phyloP scores from a whole-genome alignment of 1,284 basidiomycete genomes.

The Entoloma clypeatum region DNA sequence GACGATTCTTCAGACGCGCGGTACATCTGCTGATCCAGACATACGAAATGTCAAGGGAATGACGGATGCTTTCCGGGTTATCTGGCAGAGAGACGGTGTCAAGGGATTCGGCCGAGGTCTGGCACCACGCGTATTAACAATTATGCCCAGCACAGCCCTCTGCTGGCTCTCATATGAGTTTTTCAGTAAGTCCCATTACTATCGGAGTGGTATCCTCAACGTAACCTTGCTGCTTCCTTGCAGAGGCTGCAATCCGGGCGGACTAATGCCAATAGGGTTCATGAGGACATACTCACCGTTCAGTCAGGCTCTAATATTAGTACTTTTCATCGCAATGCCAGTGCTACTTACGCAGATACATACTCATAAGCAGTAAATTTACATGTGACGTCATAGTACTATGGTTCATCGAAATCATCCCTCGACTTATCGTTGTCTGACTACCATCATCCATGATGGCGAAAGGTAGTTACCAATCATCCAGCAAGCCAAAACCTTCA shows the following conservation, averaged over 20 bases:
- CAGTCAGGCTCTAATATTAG: slow-evolving; percentile 1
- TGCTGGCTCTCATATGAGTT: slow-evolving; percentile 98
- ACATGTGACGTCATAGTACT: neutral
- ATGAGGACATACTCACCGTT: slow-evolving; percentile 4
- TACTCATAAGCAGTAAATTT: slow-evolving; percentile 9
- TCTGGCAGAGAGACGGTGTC: slow-evolving; percentile 81
- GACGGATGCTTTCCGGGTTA: slow-evolving; percentile 85
- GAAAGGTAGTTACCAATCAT: slow-evolving; percentile 21
- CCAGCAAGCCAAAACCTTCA: slow-evolving; percentile 22
- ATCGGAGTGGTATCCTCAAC: slow-evolving; percentile 2
- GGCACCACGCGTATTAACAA: slow-evolving; percentile 89
- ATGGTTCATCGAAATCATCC: too few relatives aligned
- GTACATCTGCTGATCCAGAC: slow-evolving; percentile 75
- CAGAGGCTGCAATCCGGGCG: slow-evolving; percentile 68
- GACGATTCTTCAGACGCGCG: slow-evolving; percentile 93
- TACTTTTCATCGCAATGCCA: slow-evolving; percentile 7
- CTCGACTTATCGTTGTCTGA: too few relatives aligned
- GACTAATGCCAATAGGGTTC: slow-evolving; percentile 24
- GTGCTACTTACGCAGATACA: slow-evolving; percentile 12
- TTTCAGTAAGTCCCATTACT: slow-evolving; percentile 67
- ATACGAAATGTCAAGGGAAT: slow-evolving; percentile 87
- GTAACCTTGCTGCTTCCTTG: slow-evolving; percentile 17
- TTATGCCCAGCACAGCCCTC: slow-evolving; percentile 96
- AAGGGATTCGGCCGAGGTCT: slow-evolving; percentile 88
- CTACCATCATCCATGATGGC: slow-evolving; percentile 19